These are phyloP conservation scores for Claviceps sp. DNA, from an alignment of 2,329 filamentous ascomycete species.

Conservation along the genomic window DNA sequence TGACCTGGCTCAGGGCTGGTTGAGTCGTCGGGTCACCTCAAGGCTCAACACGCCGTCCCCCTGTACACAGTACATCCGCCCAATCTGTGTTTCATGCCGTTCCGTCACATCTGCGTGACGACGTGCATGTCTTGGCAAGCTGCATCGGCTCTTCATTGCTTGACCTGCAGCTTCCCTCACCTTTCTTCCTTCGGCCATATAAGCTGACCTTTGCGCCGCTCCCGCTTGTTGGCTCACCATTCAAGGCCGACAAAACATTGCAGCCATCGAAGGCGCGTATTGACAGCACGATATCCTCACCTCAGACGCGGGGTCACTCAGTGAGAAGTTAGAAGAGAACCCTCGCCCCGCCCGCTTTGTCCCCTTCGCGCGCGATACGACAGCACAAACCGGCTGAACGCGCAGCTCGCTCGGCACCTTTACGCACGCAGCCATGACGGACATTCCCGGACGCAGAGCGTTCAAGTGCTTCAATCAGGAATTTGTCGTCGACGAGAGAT, in stretches of 20 bases:
- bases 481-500: conserved; percentile 95
- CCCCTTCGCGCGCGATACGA: not conserved
- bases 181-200: not conserved
- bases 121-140: not conserved
- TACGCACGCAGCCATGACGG: conserved; percentile 20
- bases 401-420: not conserved
- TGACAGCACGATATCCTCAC: not conserved
- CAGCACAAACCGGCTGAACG: not conserved
- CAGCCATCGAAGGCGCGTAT: not conserved
- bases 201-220: not conserved
- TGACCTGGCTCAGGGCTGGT: not conserved
- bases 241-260: not conserved
- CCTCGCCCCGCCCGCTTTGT: too few relatives aligned
- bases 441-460: conserved; percentile 56
- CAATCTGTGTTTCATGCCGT: not conserved
- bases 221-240: not conserved
- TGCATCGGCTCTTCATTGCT: not conserved
- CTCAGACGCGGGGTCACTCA: not conserved
- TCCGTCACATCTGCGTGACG: not conserved
- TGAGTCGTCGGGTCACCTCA: not conserved
- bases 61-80: not conserved
- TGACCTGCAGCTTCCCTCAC: not conserved
- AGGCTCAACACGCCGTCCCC: not conserved
- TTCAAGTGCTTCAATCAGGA: conserved; percentile 99
- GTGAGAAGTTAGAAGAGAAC: not conserved